phyloP scores from a whole-genome alignment of 495 filamentous ascomycete species.

The Hypoxylon rickii region DNA sequence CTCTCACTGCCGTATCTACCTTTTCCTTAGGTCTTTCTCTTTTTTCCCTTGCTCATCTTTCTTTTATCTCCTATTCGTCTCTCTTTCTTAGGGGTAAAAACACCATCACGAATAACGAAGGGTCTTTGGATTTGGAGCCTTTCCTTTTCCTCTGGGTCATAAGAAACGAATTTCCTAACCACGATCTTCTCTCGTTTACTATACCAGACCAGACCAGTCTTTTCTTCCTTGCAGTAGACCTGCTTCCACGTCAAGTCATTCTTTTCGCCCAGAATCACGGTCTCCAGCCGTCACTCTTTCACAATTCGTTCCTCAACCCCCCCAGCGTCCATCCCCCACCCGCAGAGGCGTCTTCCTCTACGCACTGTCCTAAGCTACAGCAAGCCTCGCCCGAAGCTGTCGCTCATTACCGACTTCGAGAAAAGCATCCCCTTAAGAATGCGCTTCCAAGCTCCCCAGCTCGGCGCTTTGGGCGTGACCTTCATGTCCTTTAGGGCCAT shows the following conservation, averaged over 20 bases:
- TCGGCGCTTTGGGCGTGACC: constrained; percentile 78
- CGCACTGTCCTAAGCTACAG: constrained; percentile 32
- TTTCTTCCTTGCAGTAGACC: constrained; percentile 34
- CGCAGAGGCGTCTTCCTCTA: constrained; percentile 34
- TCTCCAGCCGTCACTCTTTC: constrained; percentile 33
- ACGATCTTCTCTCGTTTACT: constrained; percentile 26
- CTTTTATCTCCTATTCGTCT: constrained; percentile 30
- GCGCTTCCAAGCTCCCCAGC: constrained; percentile 47
- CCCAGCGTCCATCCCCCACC: constrained; percentile 33
- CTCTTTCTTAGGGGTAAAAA: too few species aligned
- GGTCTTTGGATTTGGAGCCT: constrained; percentile 17
- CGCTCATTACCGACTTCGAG: constrained; percentile 39
- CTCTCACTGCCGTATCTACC: constrained; percentile 18
- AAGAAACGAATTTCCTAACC: constrained; percentile 27
- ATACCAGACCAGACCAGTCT: constrained; percentile 8
- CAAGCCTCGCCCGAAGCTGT: constrained; percentile 32
- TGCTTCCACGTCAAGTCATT: constrained; percentile 17
- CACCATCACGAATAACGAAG: constrained; percentile 20
- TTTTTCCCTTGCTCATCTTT: constrained; percentile 31
- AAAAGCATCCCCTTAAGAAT: constrained; percentile 38
- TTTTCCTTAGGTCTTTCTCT: constrained; percentile 38
- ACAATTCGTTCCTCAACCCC: constrained; percentile 37
- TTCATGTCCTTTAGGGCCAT: constrained; percentile 75
- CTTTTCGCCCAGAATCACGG: constrained; percentile 1
- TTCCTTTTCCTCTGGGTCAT: constrained; percentile 19